Evolutionary conservation across 2,329 filamentous ascomycete species (phyloP).

Genomic region (Fusarium veterinarium): DNA sequence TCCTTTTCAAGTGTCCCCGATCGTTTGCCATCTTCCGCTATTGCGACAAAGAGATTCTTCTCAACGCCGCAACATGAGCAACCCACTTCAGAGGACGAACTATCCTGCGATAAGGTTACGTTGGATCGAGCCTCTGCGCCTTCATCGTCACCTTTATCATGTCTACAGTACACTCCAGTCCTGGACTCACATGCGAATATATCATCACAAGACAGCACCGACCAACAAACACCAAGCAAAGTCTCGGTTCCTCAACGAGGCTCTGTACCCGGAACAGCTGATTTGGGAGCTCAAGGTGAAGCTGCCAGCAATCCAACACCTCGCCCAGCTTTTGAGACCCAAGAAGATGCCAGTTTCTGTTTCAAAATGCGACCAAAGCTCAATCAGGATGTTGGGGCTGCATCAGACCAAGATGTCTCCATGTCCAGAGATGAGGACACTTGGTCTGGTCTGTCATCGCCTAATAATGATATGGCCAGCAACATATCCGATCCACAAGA

Average conservation of each 20-base stretch:
- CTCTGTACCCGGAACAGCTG: background rate
- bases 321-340: constrained; percentile 38
- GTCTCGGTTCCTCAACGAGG: background rate
- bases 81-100: constrained; percentile 26
- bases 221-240: constrained; percentile 20
- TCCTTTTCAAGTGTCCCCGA: constrained; percentile 39
- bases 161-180: constrained; percentile 24
- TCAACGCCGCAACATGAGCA: background rate
- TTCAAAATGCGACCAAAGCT: constrained; percentile 44
- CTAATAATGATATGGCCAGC: constrained; percentile 1
- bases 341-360: constrained; percentile 50
- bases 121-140: constrained; percentile 38
- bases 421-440: constrained; percentile 4
- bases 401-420: background rate
- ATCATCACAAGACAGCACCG: constrained; percentile 11
- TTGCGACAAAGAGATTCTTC: background rate
- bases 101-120: constrained; percentile 18
- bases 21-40: constrained; percentile 27
- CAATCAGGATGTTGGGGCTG: background rate
- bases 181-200: background rate
- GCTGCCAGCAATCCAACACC: background rate
- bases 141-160: constrained; percentile 46
- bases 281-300: background rate
- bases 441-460: constrained; percentile 38
- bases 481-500: background rate